A percentile compares a stretch with the other conserved stretches of the same genome.
Evolutionary conservation across 1,284 basidiomycete species (phyloP).

Genomic region (Hymenochaete sp.): DNA sequence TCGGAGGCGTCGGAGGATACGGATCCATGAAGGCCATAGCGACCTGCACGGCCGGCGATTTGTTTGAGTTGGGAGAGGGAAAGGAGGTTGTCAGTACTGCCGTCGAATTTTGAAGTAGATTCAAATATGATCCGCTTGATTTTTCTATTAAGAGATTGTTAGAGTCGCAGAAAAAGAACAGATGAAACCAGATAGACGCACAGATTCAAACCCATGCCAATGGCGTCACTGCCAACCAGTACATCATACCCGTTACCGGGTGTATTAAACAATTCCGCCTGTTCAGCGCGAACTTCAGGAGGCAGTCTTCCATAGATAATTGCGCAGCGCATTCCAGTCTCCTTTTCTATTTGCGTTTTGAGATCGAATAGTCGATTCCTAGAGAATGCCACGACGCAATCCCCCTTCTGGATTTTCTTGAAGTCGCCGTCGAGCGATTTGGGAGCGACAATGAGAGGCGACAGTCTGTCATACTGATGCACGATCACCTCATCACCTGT

Average conservation of each 20-base stretch:
- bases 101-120: slow-evolving; percentile 67
- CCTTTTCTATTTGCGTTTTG: slow-evolving; percentile 65
- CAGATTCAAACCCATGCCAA: slow-evolving; percentile 97
- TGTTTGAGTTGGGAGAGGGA: slow-evolving; percentile 86
- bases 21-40: slow-evolving; percentile 73
- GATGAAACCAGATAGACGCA: slow-evolving; percentile 32
- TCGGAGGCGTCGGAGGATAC: too few relatives aligned
- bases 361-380: slow-evolving; percentile 71
- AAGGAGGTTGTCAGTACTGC: slow-evolving; percentile 43
- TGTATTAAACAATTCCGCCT: slow-evolving; percentile 85
- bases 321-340: slow-evolving; percentile 70
- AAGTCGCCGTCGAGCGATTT: slow-evolving; percentile 60
- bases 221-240: slow-evolving; percentile 85
- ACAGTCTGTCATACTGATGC: slow-evolving; percentile 80
- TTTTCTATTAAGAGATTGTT: slow-evolving; percentile 45
- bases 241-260: slow-evolving; percentile 72
- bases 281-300: slow-evolving; percentile 82
- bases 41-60: slow-evolving; percentile 92
- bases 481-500: slow-evolving; percentile 82
- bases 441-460: slow-evolving; percentile 70
- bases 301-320: slow-evolving; percentile 87
- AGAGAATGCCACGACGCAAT: slow-evolving; percentile 88
- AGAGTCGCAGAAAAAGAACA: background rate
- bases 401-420: slow-evolving; percentile 64
- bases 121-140: slow-evolving; percentile 90